Evolutionary conservation across 2,329 filamentous ascomycete species (phyloP), one percentile per base, ranked within the genome.

Genomic region (Acephala macrosclerotiorum): DNA sequence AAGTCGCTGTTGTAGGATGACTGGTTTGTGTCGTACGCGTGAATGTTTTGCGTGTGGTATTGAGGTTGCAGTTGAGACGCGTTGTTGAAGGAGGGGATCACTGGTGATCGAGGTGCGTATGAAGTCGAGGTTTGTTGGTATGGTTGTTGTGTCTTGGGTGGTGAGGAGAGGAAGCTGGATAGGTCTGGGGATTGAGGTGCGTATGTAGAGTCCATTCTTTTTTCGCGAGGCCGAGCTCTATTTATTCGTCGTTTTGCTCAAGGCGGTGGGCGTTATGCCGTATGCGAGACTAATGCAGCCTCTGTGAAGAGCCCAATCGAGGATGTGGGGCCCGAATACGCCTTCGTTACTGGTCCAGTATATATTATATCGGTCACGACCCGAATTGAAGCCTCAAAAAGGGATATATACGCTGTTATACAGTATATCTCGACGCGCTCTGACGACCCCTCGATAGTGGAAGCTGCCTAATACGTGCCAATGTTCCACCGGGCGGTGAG

Each of bases 111-210:
- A 22, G 74, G 75, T 38, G 73, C 67, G 68, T 75, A 75, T 6
- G 65, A 58, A 12, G 66, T 33, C 11, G 62, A 59, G 25, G 61
- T 38, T 59, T 65, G 53, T 38, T 59, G 62, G 67, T 66, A 65
- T 38, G 62, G 66, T 65, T 74, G 72, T 60, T 70, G 67, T 47
- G 66, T 64, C 53, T 72, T 70, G 29, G 65, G 55, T 9, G 73
- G 70, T 14, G 74, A 69, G 49, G 71, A 64, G 20, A 72, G 63
- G 60, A 77, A 77, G 56, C 67, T 66, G 5, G 75, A 76, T 18
- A 77, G 71, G 65, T 77, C 75, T 66, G 75, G 75, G 47, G 75
- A 76, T 66, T 75, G 75, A 61, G 75, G 75, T 49, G 73, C 68
- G 70, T 77, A 77, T 47, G 74, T 75, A 70, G 69, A 66, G 65